phyloP scores from a whole-genome alignment of 139 green algal genomes.

The Coccomyxa sp. region DNA sequence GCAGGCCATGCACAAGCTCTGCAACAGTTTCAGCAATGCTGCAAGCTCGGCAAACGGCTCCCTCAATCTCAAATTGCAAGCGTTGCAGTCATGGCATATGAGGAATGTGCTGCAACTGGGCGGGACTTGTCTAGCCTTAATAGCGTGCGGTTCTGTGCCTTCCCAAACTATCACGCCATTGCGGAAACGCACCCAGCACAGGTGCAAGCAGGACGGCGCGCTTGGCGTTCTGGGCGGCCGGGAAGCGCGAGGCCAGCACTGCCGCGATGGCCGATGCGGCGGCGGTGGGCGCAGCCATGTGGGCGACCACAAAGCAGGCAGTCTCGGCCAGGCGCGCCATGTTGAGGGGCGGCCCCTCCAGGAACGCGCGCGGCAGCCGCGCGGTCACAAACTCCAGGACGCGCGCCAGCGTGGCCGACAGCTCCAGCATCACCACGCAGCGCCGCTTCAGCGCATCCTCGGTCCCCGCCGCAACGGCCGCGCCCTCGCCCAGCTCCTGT shows the following conservation, averaged over 20 bases:
- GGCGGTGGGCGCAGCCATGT: slow-evolving; percentile 24
- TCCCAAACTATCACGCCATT: background rate
- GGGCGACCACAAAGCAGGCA: slow-evolving; percentile 69
- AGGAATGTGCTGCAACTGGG: background rate
- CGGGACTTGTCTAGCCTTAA: background rate
- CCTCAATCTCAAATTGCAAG: background rate
- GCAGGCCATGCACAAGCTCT: no score
- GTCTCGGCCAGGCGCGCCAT: slow-evolving; percentile 67
- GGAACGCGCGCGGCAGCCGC: slow-evolving; percentile 28
- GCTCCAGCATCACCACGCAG: slow-evolving; percentile 66
- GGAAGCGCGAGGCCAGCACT: background rate
- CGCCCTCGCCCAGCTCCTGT: background rate
- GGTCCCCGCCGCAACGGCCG: background rate
- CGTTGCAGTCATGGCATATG: background rate
- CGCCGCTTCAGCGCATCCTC: slow-evolving; percentile 27
- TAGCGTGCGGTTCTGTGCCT: background rate
- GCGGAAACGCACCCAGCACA: background rate
- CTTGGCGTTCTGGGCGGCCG: background rate
- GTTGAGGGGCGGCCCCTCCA: slow-evolving; percentile 35
- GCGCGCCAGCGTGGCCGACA: slow-evolving; percentile 62
- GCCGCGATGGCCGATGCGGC: background rate
- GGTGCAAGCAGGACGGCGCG: background rate
- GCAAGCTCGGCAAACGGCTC: no score
- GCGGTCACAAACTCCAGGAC: slow-evolving; percentile 69
- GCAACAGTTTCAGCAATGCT: background rate